Base-by-base conservation (phyloP, 163 green algal species). In the Volvox carteri region DNA sequence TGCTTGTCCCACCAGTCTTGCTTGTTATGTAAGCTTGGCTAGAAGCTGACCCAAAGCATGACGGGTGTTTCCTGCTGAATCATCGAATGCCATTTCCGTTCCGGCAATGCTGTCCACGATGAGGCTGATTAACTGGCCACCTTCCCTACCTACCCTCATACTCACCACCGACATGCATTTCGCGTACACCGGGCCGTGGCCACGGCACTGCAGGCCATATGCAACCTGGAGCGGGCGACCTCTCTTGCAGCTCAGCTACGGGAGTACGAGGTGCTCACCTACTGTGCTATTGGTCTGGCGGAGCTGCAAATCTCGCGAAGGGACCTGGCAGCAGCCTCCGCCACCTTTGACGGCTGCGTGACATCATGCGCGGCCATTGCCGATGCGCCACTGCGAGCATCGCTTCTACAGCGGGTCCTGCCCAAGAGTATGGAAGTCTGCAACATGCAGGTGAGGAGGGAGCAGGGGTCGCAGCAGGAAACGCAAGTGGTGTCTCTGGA, bases 401-500 rank as follows among this genome's bases (percentile, higher is more conserved):
- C 46, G 44, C 81, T 87, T n/a, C 81, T 87, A 30, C 81, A 80
- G 81, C 65, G 81, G 46, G 21, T 87, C 46, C 81, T 87, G 65
- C 81, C 81, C 21, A 79, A 79, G 65, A 58, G 46, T 65, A 72
- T 87, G 81, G 81, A 87, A 65, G 67, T 87, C 19, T 76, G 54
- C 65, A 80, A 77, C 62, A 87, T 87, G 81, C 81, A 87, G 67
- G 81, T 87, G 54, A 65, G 54, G 54, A 19, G 54, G 54, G 54
- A 65, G n/a, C n/a, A n/a, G n/a, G n/a, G n/a, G n/a, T n/a, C n/a
- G n/a, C n/a, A n/a, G n/a, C n/a, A n/a, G n/a, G n/a, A n/a, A n/a
- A n/a, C n/a, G n/a, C n/a, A n/a, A n/a, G n/a, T n/a, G n/a, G n/a
- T n/a, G n/a, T n/a, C n/a, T n/a, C n/a, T n/a, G n/a, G n/a, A n/a